phyloP scores from a whole-genome alignment of 768 basidiomycete genomes.

The Pisolithus marmoratus region DNA sequence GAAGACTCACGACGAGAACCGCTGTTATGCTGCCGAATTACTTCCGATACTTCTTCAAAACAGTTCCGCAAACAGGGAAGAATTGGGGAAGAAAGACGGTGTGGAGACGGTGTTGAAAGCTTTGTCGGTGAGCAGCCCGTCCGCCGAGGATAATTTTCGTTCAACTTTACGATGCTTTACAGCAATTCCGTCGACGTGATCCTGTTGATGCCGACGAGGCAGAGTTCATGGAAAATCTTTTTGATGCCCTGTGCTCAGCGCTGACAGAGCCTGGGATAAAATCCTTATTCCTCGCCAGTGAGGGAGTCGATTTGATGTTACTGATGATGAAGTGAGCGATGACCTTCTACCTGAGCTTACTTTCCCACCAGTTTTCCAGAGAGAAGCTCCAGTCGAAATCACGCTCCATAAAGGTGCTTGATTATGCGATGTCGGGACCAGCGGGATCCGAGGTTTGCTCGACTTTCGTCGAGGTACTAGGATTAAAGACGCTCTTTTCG shows the following conservation, averaged over 20 bases:
- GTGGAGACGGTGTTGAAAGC: constrained; percentile 72
- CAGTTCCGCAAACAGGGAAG: constrained; percentile 60
- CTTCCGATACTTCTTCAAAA: constrained; percentile 87
- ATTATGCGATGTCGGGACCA: constrained; percentile 82
- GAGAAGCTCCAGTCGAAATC: constrained; percentile 79
- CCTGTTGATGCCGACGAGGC: constrained; percentile 84
- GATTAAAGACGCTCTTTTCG: constrained; percentile 86
- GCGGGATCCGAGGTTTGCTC: constrained; percentile 67
- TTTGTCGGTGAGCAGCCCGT: constrained; percentile 58
- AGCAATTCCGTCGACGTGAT: constrained; percentile 87
- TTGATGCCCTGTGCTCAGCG: constrained; percentile 84
- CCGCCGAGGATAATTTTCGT: constrained; percentile 1
- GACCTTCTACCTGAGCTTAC: background rate
- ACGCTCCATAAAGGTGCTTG: constrained; percentile 84
- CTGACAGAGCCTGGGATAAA: constrained; percentile 78
- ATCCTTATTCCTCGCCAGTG: constrained; percentile 74
- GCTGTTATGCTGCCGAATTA: constrained; percentile 88
- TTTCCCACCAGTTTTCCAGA: constrained; percentile 34
- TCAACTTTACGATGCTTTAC: constrained; percentile 9
- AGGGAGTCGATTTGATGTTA: constrained; percentile 97
- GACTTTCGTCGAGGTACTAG: constrained; percentile 81
- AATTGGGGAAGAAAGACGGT: constrained; percentile 68
- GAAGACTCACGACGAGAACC: constrained; percentile 81
- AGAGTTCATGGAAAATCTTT: constrained; percentile 98
- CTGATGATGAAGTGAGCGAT: constrained; percentile 86